Conservation (phyloP, 805 yeast species). For the Saccharomyces paradoxus region DNA sequence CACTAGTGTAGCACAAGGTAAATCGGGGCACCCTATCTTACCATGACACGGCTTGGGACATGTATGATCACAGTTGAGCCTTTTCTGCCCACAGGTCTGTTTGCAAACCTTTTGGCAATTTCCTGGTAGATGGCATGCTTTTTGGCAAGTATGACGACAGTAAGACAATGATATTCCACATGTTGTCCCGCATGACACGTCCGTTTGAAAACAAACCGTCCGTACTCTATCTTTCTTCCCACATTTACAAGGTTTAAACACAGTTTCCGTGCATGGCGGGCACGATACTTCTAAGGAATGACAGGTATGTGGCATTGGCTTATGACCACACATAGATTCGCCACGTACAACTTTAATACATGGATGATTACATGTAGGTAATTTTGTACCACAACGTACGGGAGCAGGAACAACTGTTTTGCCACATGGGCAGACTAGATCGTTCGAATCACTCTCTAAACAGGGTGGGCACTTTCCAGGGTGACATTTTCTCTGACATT, state of each 20-base stretch:
- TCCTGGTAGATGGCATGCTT: conserved; percentile 48
- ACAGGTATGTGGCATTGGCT: conserved; percentile 61
- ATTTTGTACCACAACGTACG: conserved; percentile 68
- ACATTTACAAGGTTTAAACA: conserved; percentile 54
- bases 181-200: conserved; percentile 58
- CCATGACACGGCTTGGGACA: conserved; percentile 63
- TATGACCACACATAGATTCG: conserved; percentile 58
- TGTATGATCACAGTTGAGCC: conserved; percentile 57
- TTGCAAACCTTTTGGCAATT: conserved; percentile 56
- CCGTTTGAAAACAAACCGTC: conserved; percentile 60
- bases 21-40: conserved; percentile 44
- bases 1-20: conserved; percentile 46
- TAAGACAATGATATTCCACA: conserved; percentile 46
- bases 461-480: conserved; percentile 76
- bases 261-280: conserved; percentile 66
- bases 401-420: conserved; percentile 72
- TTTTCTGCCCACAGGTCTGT: conserved; percentile 46
- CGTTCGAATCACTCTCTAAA: conserved; percentile 71
- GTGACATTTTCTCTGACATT: conserved; percentile 67
- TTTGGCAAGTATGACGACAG: conserved; percentile 46
- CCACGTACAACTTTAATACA: conserved; percentile 43
- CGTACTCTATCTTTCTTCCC: conserved; percentile 43
- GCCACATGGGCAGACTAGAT: conserved; percentile 74
- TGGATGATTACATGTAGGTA: conserved; percentile 58
- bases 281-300: conserved; percentile 59